Conservation (phyloP, 2,329 filamentous ascomycete species). For the Xylaria sp. region DNA sequence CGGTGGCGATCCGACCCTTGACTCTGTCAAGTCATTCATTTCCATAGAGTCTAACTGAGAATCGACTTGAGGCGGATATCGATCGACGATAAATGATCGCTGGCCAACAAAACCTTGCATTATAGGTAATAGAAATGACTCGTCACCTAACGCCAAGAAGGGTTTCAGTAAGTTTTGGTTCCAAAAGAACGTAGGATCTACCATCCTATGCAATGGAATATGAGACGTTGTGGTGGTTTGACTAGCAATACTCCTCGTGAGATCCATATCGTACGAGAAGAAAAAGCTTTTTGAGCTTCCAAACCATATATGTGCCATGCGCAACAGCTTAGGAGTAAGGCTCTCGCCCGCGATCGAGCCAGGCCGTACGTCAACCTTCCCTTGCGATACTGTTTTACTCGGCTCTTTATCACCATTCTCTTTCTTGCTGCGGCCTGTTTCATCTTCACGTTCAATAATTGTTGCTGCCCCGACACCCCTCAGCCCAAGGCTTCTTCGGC, state of each 20-base stretch:
- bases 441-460: conserved; percentile 54
- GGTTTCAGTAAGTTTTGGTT: conserved; percentile 79
- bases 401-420: conserved; percentile 44
- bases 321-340: conserved; percentile 84
- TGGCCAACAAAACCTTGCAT: conserved; percentile 97
- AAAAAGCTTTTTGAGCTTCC: conserved; percentile 86
- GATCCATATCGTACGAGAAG: conserved; percentile 93
- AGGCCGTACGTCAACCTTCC: conserved; percentile 43
- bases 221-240: conserved; percentile 57
- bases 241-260: conserved; percentile 73
- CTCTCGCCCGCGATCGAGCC: conserved; percentile 56
- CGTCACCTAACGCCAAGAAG: conserved; percentile 78
- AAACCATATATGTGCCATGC: conserved; percentile 86
- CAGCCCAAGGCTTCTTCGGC: conserved; percentile 75
- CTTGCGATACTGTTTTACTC: conserved; percentile 44
- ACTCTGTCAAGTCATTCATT: conserved; percentile 43
- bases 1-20: conserved; percentile 32
- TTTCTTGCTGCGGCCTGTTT: conserved; percentile 25
- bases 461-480: conserved; percentile 55
- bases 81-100: conserved; percentile 78
- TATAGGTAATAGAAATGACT: conserved; percentile 78
- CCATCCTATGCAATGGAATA: conserved; percentile 74
- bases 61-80: conserved; percentile 65
- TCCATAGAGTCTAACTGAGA: conserved; percentile 49
- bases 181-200: conserved; percentile 89